These are phyloP conservation scores for Pseudogymnoascus sp. DNA, from an alignment of 2,329 filamentous ascomycete genomes.

Conservation along the genomic window DNA sequence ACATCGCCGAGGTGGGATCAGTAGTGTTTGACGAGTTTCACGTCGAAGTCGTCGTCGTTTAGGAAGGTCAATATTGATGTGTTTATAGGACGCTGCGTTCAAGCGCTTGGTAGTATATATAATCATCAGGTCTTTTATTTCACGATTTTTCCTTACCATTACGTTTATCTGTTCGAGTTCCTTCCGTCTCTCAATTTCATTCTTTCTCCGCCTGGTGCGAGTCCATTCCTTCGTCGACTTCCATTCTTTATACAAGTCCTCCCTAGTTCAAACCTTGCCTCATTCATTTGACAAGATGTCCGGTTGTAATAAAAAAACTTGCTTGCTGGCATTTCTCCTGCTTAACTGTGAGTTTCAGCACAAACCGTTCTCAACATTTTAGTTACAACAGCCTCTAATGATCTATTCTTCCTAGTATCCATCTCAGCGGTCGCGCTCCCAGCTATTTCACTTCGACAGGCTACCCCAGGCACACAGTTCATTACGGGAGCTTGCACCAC, in stretches of 20 bases:
- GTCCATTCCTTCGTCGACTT: neutral
- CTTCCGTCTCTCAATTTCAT: neutral
- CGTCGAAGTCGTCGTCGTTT: neutral
- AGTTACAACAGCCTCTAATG: neutral
- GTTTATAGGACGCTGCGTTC: neutral
- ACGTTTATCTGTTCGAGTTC: neutral
- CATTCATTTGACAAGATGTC: neutral
- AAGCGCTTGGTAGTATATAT: neutral
- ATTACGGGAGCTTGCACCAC: slow-evolving; percentile 26
- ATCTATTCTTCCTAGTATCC: neutral
- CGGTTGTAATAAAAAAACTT: neutral
- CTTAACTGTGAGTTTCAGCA: neutral
- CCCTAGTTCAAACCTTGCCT: neutral
- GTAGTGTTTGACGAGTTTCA: neutral
- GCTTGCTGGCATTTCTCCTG: neutral
- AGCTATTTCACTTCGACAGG: slow-evolving; percentile 3
- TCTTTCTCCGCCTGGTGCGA: slow-evolving; percentile 3
- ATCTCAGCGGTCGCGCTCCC: neutral
- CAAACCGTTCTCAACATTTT: neutral
- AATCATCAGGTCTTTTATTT: neutral
- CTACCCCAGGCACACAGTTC: slow-evolving; percentile 14
- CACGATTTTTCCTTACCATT: neutral
- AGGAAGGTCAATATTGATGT: neutral
- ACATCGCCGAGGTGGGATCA: neutral
- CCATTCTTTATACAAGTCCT: neutral